These are phyloP conservation scores for Priceomyces fermenticarens DNA, from an alignment of 805 yeast species.

Conservation along the genomic window DNA sequence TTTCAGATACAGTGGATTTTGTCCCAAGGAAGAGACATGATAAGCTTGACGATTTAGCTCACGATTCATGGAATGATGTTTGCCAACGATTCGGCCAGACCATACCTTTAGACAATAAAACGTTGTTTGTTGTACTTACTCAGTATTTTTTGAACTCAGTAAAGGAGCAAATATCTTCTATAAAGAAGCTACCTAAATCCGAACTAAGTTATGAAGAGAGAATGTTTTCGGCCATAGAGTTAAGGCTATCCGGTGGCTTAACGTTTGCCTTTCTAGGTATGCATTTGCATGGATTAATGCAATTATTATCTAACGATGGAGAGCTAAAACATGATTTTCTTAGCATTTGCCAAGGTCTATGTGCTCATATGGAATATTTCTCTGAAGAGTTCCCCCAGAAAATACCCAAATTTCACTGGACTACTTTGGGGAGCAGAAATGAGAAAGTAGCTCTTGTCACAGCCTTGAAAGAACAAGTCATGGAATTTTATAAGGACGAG, in stretches of 20 bases:
- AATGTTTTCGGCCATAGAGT: conserved; percentile 11
- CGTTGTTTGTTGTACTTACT: neutral
- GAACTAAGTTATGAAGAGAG: neutral
- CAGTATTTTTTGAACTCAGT: neutral
- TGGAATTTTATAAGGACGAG: conserved; percentile 4
- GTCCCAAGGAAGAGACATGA: too few species aligned
- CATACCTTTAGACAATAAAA: neutral
- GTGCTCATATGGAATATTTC: neutral
- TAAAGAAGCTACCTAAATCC: neutral
- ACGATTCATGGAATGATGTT: too few species aligned
- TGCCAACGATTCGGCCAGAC: too few species aligned
- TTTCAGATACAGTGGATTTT: too few species aligned
- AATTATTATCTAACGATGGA: conserved; percentile 17
- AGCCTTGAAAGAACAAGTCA: conserved; percentile 2
- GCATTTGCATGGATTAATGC: conserved; percentile 28
- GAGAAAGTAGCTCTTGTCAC: neutral
- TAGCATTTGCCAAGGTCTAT: conserved; percentile 14
- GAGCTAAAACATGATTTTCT: conserved; percentile 18
- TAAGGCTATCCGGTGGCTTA: conserved; percentile 17
- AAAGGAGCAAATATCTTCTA: neutral
- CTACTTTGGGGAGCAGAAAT: neutral
- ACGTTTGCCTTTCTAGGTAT: conserved; percentile 28
- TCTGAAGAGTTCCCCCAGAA: neutral
- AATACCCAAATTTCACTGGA: neutral
- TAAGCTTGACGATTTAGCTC: too few species aligned